Percentiles rank a stretch among this genome's conserved stretches.
Conservation (phyloP, 2,329 filamentous ascomycete species). For the Ophiocordyceps camponoti-floridani region DNA sequence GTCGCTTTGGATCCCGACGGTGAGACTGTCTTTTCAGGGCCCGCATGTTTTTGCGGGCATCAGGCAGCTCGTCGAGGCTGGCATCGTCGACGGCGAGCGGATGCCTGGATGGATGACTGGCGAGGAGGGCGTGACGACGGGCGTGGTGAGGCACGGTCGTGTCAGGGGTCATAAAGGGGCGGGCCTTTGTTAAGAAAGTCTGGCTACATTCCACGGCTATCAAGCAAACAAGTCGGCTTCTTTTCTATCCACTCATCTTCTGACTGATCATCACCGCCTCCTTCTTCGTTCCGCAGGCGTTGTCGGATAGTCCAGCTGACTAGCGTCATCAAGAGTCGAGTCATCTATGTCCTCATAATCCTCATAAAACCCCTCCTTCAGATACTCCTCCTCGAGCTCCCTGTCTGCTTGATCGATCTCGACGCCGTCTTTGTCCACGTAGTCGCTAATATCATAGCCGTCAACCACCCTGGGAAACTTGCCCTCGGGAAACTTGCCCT, state of each 20-base stretch:
- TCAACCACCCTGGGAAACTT: no score
- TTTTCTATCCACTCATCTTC: no score
- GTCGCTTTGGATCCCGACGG: constrained; percentile 13
- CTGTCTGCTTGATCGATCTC: not conserved
- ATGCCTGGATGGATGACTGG: constrained; percentile 91
- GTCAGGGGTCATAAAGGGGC: constrained; percentile 41
- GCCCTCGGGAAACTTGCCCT: no score
- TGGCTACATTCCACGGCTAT: no score
- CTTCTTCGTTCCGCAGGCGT: not conserved
- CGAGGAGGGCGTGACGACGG: constrained; percentile 62
- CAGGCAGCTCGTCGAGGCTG: constrained; percentile 57
- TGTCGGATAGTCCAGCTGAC: not conserved
- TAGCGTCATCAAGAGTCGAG: no score
- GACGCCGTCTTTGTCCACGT: not conserved
- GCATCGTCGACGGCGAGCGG: constrained; percentile 53
- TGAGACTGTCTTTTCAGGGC: constrained; percentile 55
- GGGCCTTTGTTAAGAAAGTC: constrained; percentile 20
- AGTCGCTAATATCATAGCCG: not conserved
- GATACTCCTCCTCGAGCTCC: not conserved
- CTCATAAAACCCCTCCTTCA: not conserved
- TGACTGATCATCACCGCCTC: not conserved
- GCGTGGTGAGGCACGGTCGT: constrained; percentile 48
- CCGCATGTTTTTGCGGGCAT: constrained; percentile 68
- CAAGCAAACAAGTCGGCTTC: no score
- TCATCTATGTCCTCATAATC: no score